These are phyloP conservation scores for Penicillium janthinellum DNA, from an alignment of 2,329 filamentous ascomycete species.

Conservation along the genomic window DNA sequence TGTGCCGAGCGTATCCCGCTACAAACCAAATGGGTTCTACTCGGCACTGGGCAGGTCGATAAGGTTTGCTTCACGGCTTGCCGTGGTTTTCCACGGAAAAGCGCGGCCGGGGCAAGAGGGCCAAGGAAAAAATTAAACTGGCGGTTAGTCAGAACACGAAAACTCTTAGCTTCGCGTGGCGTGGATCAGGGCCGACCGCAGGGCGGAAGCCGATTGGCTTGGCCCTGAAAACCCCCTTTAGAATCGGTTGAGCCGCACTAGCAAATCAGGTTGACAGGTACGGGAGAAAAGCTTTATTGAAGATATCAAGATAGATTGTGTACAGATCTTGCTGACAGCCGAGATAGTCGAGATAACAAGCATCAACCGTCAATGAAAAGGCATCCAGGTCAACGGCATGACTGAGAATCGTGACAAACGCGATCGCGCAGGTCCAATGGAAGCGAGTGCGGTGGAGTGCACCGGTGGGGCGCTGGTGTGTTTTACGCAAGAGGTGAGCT, in stretches of 20 bases:
- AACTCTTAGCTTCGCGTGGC: slow-evolving; percentile 2
- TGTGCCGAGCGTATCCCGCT: not conserved
- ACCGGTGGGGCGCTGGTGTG: not conserved
- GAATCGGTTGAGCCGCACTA: not conserved
- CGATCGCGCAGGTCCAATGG: not conserved
- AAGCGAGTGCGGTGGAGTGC: not conserved
- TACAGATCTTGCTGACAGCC: not conserved
- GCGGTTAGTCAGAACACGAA: not conserved
- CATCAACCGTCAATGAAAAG: not conserved
- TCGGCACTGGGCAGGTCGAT: not conserved
- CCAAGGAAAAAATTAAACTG: not conserved
- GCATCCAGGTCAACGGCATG: not conserved
- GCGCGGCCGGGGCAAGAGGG: not conserved
- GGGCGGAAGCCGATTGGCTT: slow-evolving; percentile 6
- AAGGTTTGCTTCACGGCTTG: not conserved
- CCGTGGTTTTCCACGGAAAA: slow-evolving; percentile 4
- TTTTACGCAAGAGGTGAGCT: not conserved
- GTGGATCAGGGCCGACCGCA: not conserved
- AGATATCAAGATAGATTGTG: not conserved
- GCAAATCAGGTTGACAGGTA: not conserved
- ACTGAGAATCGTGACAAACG: not conserved
- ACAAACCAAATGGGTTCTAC: not conserved
- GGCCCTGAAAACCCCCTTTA: not conserved
- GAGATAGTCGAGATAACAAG: not conserved
- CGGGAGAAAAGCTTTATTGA: not conserved